Conservation (phyloP, 805 yeast genomes). For the Suhomyces pyralidae region DNA sequence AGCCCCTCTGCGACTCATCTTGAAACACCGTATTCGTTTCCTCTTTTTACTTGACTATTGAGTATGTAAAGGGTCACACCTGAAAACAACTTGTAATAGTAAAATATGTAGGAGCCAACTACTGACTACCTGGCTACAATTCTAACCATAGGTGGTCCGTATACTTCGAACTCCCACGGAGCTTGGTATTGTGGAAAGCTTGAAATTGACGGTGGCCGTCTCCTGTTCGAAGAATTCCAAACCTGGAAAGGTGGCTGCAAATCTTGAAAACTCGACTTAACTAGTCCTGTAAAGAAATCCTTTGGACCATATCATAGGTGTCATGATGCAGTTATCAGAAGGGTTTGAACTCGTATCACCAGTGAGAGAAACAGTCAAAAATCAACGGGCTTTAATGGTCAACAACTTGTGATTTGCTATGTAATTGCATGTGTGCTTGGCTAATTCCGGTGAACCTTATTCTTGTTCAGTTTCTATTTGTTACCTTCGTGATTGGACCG, state of each 20-base stretch:
- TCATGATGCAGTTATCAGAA: slow-evolving; percentile 46
- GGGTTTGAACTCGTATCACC: slow-evolving; percentile 51
- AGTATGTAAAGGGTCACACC: too few relatives aligned
- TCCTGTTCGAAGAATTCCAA: too few relatives aligned
- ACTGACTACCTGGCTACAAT: neutral
- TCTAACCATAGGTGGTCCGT: slow-evolving; percentile 8
- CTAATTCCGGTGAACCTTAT: slow-evolving; percentile 30
- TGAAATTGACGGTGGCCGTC: slow-evolving; percentile 37
- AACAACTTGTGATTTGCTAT: slow-evolving; percentile 39
- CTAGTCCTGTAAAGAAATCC: too few relatives aligned
- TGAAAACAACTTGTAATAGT: too few relatives aligned
- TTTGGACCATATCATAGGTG: slow-evolving; percentile 31
- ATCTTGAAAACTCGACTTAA: too few relatives aligned
- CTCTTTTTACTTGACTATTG: too few relatives aligned
- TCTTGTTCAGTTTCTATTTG: slow-evolving; percentile 33
- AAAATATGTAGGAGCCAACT: too few relatives aligned
- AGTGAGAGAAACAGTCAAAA: slow-evolving; percentile 42
- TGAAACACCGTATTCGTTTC: too few relatives aligned
- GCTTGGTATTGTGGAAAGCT: slow-evolving; percentile 28
- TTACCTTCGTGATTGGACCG: slow-evolving; percentile 43
- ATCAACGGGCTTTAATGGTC: slow-evolving; percentile 52
- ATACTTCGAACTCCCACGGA: slow-evolving; percentile 18
- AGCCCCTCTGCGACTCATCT: neutral
- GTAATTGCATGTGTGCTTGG: slow-evolving; percentile 17
- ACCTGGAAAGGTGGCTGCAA: too few relatives aligned